Conservation (phyloP, 805 yeast genomes). For the Barnettozyma siamensis region DNA sequence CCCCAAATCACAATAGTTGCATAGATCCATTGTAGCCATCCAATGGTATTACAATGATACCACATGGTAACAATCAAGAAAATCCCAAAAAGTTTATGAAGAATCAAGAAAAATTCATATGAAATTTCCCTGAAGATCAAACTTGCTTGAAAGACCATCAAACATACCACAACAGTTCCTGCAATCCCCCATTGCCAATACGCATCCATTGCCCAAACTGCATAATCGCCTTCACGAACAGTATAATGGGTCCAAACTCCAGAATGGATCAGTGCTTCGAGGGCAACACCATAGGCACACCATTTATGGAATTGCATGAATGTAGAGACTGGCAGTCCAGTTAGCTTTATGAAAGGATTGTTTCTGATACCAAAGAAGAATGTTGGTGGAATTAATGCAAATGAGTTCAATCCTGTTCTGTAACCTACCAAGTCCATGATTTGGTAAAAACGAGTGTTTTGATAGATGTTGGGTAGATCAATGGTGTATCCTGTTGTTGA, state of each 20-base stretch:
- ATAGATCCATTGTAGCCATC: constrained; percentile 47
- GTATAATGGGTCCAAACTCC: constrained; percentile 48
- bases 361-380: constrained; percentile 69
- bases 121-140: constrained; percentile 43
- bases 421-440: constrained; percentile 41
- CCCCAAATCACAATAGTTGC: constrained; percentile 64
- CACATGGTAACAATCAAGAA: constrained; percentile 50
- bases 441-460: constrained; percentile 26
- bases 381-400: constrained; percentile 51
- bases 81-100: constrained; percentile 54
- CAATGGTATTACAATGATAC: constrained; percentile 50
- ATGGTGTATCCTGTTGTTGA: constrained; percentile 31
- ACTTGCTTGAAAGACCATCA: constrained; percentile 44
- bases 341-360: constrained; percentile 53
- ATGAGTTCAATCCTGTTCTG: constrained; percentile 45
- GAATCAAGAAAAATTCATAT: constrained; percentile 56
- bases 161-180: constrained; percentile 38
- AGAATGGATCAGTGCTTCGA: constrained; percentile 51
- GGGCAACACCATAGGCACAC: constrained; percentile 47
- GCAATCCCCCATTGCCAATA: constrained; percentile 45
- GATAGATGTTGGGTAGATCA: constrained; percentile 34
- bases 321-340: constrained; percentile 53
- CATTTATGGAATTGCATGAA: constrained; percentile 64
- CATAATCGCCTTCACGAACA: constrained; percentile 35
- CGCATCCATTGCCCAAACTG: constrained; percentile 37